Conservation (phyloP, 1,284 basidiomycete species). For the Prillingera fragicola region DNA sequence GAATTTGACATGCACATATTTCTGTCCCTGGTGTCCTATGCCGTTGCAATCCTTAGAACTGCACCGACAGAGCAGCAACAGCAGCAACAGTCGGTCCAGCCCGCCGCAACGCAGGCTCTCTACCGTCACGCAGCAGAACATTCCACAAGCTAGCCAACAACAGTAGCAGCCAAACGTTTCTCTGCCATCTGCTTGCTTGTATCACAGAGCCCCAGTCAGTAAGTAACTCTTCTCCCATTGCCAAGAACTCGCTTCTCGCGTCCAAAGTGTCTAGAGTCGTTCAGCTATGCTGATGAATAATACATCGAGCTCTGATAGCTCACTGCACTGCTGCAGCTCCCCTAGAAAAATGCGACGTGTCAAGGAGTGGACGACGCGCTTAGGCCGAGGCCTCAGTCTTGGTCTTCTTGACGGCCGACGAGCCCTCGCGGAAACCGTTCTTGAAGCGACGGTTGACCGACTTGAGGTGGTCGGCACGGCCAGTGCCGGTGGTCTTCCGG, state of each 20-base stretch:
- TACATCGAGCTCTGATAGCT: constrained; percentile 10
- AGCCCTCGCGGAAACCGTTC: constrained; percentile 88
- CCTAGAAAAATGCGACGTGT: background rate
- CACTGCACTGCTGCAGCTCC: constrained; percentile 4
- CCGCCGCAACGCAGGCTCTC: background rate
- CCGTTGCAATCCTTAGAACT: no score
- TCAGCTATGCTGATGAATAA: constrained; percentile 2
- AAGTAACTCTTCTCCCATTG: no score
- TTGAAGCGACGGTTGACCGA: constrained; percentile 87
- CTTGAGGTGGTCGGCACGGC: constrained; percentile 94
- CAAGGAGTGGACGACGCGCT: constrained; percentile 6
- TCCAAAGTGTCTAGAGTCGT: no score
- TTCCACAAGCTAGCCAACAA: no score
- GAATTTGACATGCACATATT: no score
- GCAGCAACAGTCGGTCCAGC: background rate
- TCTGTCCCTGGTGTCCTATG: no score
- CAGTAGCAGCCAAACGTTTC: no score
- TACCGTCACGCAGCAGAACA: background rate
- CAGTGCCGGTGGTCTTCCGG: constrained; percentile 95
- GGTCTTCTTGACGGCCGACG: constrained; percentile 53
- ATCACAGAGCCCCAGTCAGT: no score
- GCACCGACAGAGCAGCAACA: no score
- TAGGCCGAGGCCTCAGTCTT: constrained; percentile 46
- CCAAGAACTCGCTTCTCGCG: no score
- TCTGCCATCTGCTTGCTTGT: no score